Conservation (phyloP, 352 stramenopile species). For the Globisporangium emineosum region DNA sequence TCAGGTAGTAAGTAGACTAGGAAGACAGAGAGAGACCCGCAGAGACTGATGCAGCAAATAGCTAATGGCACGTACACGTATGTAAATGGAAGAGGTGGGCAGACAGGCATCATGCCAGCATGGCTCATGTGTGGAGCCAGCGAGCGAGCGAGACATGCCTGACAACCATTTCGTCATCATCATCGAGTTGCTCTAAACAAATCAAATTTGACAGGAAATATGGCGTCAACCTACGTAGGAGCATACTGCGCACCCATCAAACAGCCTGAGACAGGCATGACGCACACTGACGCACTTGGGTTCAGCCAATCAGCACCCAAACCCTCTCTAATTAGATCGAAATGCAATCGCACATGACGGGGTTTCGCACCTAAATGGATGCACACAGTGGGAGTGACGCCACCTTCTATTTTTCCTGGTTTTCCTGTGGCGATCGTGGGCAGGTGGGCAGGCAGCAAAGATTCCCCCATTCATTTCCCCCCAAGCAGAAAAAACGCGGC, state of each 20-base stretch:
- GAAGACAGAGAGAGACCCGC: neutral
- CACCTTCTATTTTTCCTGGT: constrained; percentile 11
- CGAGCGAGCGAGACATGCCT: constrained; percentile 2
- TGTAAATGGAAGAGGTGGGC: neutral
- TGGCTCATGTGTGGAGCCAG: too few relatives aligned
- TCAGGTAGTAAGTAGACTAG: neutral
- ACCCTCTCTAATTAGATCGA: neutral
- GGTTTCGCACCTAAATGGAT: neutral
- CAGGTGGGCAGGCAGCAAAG: neutral
- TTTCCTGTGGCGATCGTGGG: neutral
- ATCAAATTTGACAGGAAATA: neutral
- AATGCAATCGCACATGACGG: neutral
- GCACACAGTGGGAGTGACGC: constrained; percentile 9
- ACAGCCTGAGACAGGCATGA: constrained; percentile 4
- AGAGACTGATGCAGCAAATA: neutral
- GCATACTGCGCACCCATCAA: constrained; percentile 4
- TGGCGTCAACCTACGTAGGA: neutral
- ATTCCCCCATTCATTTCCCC: constrained; percentile 2
- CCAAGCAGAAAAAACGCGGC: constrained; percentile 17
- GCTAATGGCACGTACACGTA: neutral
- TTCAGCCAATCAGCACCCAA: constrained; percentile 5
- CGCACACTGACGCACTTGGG: neutral
- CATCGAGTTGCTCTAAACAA: neutral
- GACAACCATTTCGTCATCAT: neutral
- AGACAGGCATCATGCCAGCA: neutral